A percentile compares a stretch with the other conserved stretches of the same genome.
These are phyloP conservation scores for Beauveria scarabaeidicola DNA, from an alignment of 2,329 filamentous ascomycete genomes.

Conservation along the genomic window DNA sequence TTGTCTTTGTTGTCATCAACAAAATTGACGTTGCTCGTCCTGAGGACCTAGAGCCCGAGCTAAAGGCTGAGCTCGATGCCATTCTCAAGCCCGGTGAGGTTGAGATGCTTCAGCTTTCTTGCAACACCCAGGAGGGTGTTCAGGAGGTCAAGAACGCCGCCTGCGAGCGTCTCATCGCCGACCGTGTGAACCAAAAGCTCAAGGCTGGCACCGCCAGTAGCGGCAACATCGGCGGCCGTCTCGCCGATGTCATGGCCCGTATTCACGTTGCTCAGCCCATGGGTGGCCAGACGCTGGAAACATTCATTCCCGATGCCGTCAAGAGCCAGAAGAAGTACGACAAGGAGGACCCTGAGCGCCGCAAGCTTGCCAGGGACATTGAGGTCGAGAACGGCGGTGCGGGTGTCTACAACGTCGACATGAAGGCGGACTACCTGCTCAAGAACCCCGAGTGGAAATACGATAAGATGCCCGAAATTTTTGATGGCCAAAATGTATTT, in stretches of 20 bases:
- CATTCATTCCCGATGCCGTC: constrained; percentile 80
- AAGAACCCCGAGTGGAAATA: constrained; percentile 90
- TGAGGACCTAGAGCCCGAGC: constrained; percentile 74
- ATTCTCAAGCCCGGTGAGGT: constrained; percentile 83
- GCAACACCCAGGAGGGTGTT: constrained; percentile 89
- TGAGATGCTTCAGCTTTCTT: constrained; percentile 86
- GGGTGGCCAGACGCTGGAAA: constrained; percentile 67
- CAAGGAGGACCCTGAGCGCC: constrained; percentile 78
- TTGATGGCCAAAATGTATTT: constrained; percentile 94
- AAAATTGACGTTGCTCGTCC: constrained; percentile 91
- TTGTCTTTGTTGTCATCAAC: constrained; percentile 95
- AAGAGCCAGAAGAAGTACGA: constrained; percentile 82
- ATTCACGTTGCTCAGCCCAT: constrained; percentile 97
- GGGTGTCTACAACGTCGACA: constrained; percentile 90
- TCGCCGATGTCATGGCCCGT: constrained; percentile 83
- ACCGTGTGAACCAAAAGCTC: constrained; percentile 90
- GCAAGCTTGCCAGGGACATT: constrained; percentile 72
- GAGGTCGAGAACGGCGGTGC: constrained; percentile 90
- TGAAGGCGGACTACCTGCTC: constrained; percentile 81
- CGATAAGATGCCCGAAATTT: constrained; percentile 89
- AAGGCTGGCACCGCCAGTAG: constrained; percentile 77
- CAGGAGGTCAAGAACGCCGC: constrained; percentile 92
- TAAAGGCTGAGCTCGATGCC: constrained; percentile 67
- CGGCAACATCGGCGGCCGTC: constrained; percentile 68
- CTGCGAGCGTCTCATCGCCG: constrained; percentile 85